Percentiles rank a stretch among this genome's conserved stretches.
Conservation (phyloP, 257 asterid species). For the Cynanchum wilfordii region DNA sequence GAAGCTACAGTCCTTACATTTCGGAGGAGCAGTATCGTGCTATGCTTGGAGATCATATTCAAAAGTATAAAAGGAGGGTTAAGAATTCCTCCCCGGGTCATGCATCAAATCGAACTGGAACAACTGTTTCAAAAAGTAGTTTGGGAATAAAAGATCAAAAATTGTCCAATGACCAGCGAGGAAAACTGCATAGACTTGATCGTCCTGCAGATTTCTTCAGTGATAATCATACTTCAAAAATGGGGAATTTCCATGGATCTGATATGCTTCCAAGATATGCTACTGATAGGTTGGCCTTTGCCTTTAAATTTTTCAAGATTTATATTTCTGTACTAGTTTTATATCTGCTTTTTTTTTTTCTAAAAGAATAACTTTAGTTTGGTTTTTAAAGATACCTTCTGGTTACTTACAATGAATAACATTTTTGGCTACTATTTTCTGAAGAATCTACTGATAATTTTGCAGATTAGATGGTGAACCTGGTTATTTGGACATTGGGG, state of each 20-base stretch:
- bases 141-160: constrained; percentile 56
- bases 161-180: constrained; percentile 49
- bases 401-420: too few species aligned
- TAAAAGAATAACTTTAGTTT: neutral
- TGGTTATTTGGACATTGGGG: constrained; percentile 84
- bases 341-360: neutral
- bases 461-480: constrained; percentile 83
- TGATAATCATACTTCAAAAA: constrained; percentile 43
- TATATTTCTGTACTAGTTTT: neutral
- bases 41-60: constrained; percentile 95
- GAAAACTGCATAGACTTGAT: constrained; percentile 54
- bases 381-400: neutral
- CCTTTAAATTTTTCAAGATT: neutral
- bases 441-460: neutral
- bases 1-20: constrained; percentile 51
- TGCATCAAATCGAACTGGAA: constrained; percentile 42
- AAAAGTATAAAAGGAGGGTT: constrained; percentile 73
- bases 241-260: constrained; percentile 48
- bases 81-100: constrained; percentile 56
- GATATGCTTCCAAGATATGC: constrained; percentile 55
- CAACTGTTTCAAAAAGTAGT: constrained; percentile 37
- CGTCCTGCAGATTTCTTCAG: constrained; percentile 57
- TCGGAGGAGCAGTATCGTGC: constrained; percentile 86
- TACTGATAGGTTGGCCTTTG: constrained; percentile 58
- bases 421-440: neutral